Conservation (phyloP, 2,329 filamentous ascomycete genomes). For the Aspergillus sp. region DNA sequence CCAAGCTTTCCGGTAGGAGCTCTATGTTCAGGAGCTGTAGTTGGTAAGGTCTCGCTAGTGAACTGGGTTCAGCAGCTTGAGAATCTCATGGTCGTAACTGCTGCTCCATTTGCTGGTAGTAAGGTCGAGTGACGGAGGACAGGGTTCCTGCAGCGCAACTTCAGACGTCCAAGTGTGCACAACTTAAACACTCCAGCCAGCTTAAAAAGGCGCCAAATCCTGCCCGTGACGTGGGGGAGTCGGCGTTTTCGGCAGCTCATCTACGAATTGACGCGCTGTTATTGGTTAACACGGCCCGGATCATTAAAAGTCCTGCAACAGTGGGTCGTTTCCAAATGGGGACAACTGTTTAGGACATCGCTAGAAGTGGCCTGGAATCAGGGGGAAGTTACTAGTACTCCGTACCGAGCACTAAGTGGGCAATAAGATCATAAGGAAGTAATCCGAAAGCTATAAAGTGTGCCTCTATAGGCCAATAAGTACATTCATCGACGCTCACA, state of each 20-base stretch:
- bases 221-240: conserved; percentile 28
- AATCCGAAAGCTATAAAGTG: neutral
- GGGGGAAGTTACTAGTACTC: neutral
- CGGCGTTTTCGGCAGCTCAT: conserved; percentile 30
- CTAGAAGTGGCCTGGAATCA: neutral
- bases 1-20: neutral
- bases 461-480: conserved; percentile 2
- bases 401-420: neutral
- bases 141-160: conserved; percentile 3
- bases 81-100: conserved; percentile 15
- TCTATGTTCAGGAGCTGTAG: conserved; percentile 9
- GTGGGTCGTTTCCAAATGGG: conserved; percentile 17
- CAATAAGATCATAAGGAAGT: neutral
- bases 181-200: neutral
- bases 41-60: conserved; percentile 11
- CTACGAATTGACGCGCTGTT: conserved; percentile 15
- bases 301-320: conserved; percentile 16
- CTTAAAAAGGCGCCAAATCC: conserved; percentile 14
- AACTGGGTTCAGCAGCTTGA: conserved; percentile 13
- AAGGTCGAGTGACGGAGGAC: neutral
- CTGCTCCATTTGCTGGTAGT: conserved; percentile 11
- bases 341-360: conserved; percentile 17
- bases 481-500: conserved; percentile 17
- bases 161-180: neutral
- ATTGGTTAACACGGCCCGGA: conserved; percentile 27